A percentile compares a stretch with the other conserved stretches of the same genome.
Evolutionary conservation across 768 basidiomycete species (phyloP).

Genomic region (Royoungia palumana): DNA sequence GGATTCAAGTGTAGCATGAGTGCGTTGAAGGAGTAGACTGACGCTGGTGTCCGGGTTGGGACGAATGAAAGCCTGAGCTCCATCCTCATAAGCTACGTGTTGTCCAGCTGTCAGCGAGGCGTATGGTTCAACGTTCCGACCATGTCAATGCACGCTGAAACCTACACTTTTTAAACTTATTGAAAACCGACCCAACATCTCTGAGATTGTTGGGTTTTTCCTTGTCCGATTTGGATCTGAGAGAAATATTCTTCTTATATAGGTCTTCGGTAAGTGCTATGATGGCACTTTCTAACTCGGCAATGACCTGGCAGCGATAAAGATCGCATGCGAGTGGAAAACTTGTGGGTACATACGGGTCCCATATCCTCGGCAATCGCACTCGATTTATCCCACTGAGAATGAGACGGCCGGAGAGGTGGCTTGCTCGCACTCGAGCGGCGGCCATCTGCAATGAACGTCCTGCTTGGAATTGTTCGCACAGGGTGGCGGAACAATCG

Average conservation of each 20-base stretch:
- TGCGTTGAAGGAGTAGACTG: constrained; percentile 37
- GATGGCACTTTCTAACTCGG: constrained; percentile 56
- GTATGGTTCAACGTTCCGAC: constrained; percentile 1
- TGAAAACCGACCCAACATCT: constrained; percentile 41
- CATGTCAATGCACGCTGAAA: background rate
- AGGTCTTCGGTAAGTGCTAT: constrained; percentile 38
- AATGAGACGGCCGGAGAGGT: constrained; percentile 42
- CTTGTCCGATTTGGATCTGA: constrained; percentile 43
- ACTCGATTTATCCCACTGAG: constrained; percentile 47
- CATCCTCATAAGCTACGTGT: constrained; percentile 27
- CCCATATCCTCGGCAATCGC: constrained; percentile 65
- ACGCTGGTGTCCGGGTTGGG: constrained; percentile 16
- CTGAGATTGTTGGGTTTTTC: constrained; percentile 38
- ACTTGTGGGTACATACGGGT: constrained; percentile 39
- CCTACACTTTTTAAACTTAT: constrained; percentile 61
- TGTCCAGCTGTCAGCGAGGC: constrained; percentile 15
- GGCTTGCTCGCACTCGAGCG: constrained; percentile 35
- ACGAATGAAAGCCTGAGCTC: constrained; percentile 16
- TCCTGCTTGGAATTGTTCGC: constrained; percentile 41
- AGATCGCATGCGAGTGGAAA: constrained; percentile 1
- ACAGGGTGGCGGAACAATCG: constrained; percentile 7
- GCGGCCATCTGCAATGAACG: constrained; percentile 47
- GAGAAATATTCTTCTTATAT: constrained; percentile 34
- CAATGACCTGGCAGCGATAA: constrained; percentile 45
- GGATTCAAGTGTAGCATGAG: constrained; percentile 45